Percentiles rank a stretch among this genome's conserved stretches.
phyloP scores from a whole-genome alignment of 305 asterid species.

The Ruellia speciosa region DNA sequence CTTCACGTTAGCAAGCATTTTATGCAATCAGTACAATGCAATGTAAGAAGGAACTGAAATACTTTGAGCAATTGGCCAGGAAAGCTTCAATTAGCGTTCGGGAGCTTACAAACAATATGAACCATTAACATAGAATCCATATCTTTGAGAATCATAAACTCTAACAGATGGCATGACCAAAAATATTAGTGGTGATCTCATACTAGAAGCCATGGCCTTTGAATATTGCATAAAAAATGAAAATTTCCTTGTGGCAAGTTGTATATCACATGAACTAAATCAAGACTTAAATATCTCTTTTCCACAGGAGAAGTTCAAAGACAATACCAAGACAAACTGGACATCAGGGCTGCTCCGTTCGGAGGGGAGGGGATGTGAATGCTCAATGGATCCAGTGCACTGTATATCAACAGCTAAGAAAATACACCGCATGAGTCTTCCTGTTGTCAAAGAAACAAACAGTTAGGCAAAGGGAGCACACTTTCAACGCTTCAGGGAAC shows the following conservation, averaged over 20 bases:
- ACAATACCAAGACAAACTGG: slow-evolving; percentile 87
- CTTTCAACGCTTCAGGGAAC: slow-evolving; percentile 8
- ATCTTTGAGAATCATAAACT: slow-evolving; percentile 17
- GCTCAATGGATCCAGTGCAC: slow-evolving; percentile 86
- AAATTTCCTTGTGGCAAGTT: not conserved
- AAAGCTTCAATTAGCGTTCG: slow-evolving; percentile 6
- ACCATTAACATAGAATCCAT: slow-evolving; percentile 14
- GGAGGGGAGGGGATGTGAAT: slow-evolving; percentile 57
- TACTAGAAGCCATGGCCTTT: slow-evolving; percentile 7
- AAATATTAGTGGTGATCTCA: not conserved
- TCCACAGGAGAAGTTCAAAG: slow-evolving; percentile 14
- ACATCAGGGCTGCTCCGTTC: slow-evolving; percentile 75
- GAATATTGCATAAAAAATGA: slow-evolving; percentile 14
- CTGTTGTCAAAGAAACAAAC: slow-evolving; percentile 34
- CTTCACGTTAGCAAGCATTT: slow-evolving; percentile 10
- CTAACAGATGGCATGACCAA: not conserved
- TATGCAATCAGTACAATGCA: slow-evolving; percentile 17
- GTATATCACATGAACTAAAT: not conserved
- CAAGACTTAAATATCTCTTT: slow-evolving; percentile 1
- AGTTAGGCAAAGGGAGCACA: slow-evolving; percentile 21
- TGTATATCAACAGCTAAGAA: slow-evolving; percentile 71
- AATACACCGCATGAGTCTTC: slow-evolving; percentile 63
- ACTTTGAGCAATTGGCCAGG: slow-evolving; percentile 2
- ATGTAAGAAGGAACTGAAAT: slow-evolving; percentile 17
- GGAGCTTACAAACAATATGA: slow-evolving; percentile 11